Evolutionary conservation across 2,329 filamentous ascomycete species (phyloP), one percentile per base, ranked within the genome.

Genomic region (Colletotrichum sp.): DNA sequence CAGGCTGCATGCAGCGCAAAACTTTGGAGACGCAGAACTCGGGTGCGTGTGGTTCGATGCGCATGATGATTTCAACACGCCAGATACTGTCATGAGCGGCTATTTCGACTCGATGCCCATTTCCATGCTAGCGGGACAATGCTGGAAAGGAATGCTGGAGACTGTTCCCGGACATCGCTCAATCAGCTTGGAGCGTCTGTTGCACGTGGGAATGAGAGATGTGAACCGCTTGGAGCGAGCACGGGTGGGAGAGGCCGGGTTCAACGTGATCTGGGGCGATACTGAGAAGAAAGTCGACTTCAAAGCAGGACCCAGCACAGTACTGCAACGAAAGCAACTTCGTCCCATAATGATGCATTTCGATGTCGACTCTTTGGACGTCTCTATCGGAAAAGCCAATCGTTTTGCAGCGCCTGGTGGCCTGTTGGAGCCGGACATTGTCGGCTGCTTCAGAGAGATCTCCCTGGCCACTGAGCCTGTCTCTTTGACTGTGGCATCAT

Each of bases 81-180:
- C 78, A 5, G 79, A 81, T 22, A 77, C 66, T 13, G 52, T 81
- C 22, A 34, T 58, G 9, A 81, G 80, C 28, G 79, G 79, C 4
- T 81, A 81, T 68, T 75, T 81, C n/a, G 80, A 81, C 67, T 81
- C 80, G 2, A 81, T 81, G 79, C 67, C 76, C n/a, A 78, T 81
- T 8, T 79, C 80, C 4, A 81, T 81, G 78, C 70, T 81, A 8
- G 78, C 68, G 5, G 79, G 79, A 4, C 64, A 76, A 43, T 81
- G 79, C 36, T 83, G 79, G 78, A 80, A 78, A 52, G n/a, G 6
- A 22, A 48, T 48, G 43, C 15, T 48, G 10, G 43, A 48, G 6
- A 48, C 43, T 12, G n/a, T 48, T 7, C 43, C n/a, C n/a, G 43
- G 43, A 12, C 43, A 48, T 48, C n/a, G n/a, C 9, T 12, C 43